Evolutionary conservation across 441 rosid species (phyloP), one percentile per base, ranked within the genome.

Genomic region (Syzygium malaccense): DNA sequence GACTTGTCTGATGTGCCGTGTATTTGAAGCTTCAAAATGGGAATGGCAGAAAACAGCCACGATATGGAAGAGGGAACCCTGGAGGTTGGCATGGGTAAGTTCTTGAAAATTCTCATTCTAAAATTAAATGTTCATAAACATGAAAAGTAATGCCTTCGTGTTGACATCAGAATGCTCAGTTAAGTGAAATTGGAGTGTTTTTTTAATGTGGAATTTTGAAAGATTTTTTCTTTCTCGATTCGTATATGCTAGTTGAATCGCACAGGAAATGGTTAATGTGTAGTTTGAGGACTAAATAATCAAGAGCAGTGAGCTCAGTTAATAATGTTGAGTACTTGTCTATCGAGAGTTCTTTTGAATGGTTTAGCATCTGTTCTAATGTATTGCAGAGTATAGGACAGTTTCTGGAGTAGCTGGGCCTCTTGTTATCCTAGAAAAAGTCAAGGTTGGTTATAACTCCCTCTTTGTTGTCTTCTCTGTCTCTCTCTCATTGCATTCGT

Each of bases 351-450:
- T 85, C 32, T 85, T 57, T 85, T 85, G 68, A 85, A 58, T 85
- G 58, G 49, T 85, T 56, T 85, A 41, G 25, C 64, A 23, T 3
- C 60, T 55, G 13, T 32, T 54, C 30, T 55, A 28, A 68, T 75
- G 26, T 78, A 32, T 91, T 92, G 75, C 97, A 96, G 99, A 96
- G 92, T 96, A 97, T 89, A 96, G 99, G 91, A 97, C 99, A 18
- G 99, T 97, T 87, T 95, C 97, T 33, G 98, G 99, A 80, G 99
- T 97, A 89, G 98, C 99, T 53, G 99, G 99, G 57, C 99, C 98
- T 55, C 92, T 97, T 30, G 98, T 97, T 78, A 97, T 97, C 71
- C 98, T 97, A 53, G 99, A 96, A 0, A 97, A 97, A 95, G 99
- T 97, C 78, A 97, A 95, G 97, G 98, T 93, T 83, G 51, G 45